Base-by-base conservation (phyloP, 495 filamentous ascomycete species). In the Xeromyces bisporus region DNA sequence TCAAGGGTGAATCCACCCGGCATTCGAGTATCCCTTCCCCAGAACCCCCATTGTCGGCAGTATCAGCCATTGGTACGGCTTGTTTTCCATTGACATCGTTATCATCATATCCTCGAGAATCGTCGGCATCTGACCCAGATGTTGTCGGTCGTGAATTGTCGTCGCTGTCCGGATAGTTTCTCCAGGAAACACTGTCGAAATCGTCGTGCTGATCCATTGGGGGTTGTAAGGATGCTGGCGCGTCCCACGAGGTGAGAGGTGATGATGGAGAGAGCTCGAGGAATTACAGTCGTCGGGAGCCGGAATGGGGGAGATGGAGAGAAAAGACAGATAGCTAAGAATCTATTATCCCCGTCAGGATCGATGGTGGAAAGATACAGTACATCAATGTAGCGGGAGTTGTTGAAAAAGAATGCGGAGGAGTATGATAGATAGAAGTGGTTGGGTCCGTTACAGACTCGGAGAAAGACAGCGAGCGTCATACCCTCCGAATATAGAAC, bases 21-120 rank as follows among this genome's bases (percentile, higher is more conserved):
- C 83, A 93, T 43, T 93, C 80, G 26, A 97, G 67, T 15, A 70
- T 67, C 31, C 85, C 86, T 31, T 79, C 75, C 34, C 73, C 80
- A 37, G 81, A 61, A 28, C 77, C 79, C 34, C 69, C 71, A 32
- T 73, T 59, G 42, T 77, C 74, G 23, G 68, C 57, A 30, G 61
- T 52, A 42, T 74, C 71, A 11, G 69, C 68, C 35, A 61, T 50
- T 34, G 56, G 43, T 9, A 68, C 71, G 10, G 70, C 63, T 42
- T 75, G 71, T 46, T 70, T 71, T 43, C 64, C 66, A 56, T 62
- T 62, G 49, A 51, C 38, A 41, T 63, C 58, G 27, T 53, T 51
- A 13, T 43, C 43, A 29, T 40, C 9, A 10, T 10, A 35, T 30
- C 25, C 47, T 18, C 41, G 41, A 9, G 37, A 18, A 17, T 62